A percentile compares a stretch with the other conserved stretches of the same genome.
Evolutionary conservation across 345 rosid species (phyloP).

Genomic region (Gossypium bickii): DNA sequence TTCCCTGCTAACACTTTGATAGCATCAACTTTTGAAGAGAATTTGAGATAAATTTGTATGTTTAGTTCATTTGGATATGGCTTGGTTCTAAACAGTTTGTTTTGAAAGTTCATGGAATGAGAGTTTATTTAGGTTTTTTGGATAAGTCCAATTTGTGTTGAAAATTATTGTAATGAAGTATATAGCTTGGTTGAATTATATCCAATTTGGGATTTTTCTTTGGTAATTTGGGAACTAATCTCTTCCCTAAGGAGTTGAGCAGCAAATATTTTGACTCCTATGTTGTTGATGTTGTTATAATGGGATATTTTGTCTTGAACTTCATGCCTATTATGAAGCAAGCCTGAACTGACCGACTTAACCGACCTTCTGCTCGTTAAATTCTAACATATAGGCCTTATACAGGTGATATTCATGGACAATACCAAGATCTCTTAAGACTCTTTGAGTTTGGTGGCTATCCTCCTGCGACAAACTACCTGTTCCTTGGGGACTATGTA

Average conservation of each 20-base stretch:
- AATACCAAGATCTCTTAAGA: constrained; percentile 87
- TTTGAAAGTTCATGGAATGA: background rate
- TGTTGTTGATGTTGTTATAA: background rate
- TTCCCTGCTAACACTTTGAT: background rate
- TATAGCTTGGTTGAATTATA: background rate
- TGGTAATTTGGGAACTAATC: background rate
- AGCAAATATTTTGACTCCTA: background rate
- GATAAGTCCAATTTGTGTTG: background rate
- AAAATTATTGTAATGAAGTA: constrained; percentile 7
- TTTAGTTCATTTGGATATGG: constrained; percentile 9
- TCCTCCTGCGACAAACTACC: constrained; percentile 86
- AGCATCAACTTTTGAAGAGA: background rate
- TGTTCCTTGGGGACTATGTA: constrained; percentile 93
- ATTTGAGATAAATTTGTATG: background rate
- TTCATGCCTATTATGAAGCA: background rate
- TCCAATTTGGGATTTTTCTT: background rate
- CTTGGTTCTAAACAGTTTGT: background rate
- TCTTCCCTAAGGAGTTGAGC: background rate
- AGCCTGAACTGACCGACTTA: background rate
- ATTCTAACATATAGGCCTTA: constrained; percentile 19
- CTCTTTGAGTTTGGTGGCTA: constrained; percentile 82
- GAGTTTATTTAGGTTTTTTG: no score
- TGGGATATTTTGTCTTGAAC: background rate
- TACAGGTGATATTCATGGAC: constrained; percentile 97
- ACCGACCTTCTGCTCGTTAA: background rate